phyloP scores from a whole-genome alignment of 768 basidiomycete genomes.

The Leccinum boreale region DNA sequence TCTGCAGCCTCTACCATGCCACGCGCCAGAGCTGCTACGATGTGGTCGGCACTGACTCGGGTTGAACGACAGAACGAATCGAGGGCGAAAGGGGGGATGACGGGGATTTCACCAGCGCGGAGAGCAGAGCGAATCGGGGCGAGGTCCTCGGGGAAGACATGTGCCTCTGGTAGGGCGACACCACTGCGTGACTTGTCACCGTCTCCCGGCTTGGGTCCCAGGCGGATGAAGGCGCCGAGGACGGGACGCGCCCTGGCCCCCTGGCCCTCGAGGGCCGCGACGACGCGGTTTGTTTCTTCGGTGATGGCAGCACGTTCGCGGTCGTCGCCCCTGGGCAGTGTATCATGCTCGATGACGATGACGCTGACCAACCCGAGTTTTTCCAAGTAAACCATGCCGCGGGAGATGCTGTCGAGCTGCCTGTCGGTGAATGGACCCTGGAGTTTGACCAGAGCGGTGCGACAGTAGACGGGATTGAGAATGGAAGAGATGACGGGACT shows the following conservation, averaged over 20 bases:
- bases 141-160: slow-evolving; percentile 77
- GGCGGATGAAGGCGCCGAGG: slow-evolving; percentile 78
- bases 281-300: slow-evolving; percentile 84
- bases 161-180: slow-evolving; percentile 61
- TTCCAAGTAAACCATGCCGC: slow-evolving; percentile 92
- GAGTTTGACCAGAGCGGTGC: slow-evolving; percentile 93
- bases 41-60: slow-evolving; percentile 83
- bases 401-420: slow-evolving; percentile 90
- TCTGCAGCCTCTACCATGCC: slow-evolving; percentile 70
- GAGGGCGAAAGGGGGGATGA: slow-evolving; percentile 88
- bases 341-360: slow-evolving; percentile 90
- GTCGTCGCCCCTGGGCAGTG: slow-evolving; percentile 61
- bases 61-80: slow-evolving; percentile 87
- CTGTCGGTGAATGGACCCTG: slow-evolving; percentile 94
- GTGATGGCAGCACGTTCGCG: slow-evolving; percentile 64
- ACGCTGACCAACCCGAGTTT: slow-evolving; percentile 95
- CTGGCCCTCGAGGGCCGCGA: slow-evolving; percentile 75
- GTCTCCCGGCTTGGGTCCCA: slow-evolving; percentile 71
- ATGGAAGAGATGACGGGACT: slow-evolving; percentile 67
- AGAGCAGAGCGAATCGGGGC: slow-evolving; percentile 85
- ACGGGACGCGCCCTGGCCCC: slow-evolving; percentile 88
- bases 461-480: slow-evolving; percentile 76
- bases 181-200: slow-evolving; percentile 28
- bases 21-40: slow-evolving; percentile 80
- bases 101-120: slow-evolving; percentile 92